Evolutionary conservation across 495 filamentous ascomycete species (phyloP), one percentile per base, ranked within the genome.

Genomic region (Aspergillus carlsbadensis): DNA sequence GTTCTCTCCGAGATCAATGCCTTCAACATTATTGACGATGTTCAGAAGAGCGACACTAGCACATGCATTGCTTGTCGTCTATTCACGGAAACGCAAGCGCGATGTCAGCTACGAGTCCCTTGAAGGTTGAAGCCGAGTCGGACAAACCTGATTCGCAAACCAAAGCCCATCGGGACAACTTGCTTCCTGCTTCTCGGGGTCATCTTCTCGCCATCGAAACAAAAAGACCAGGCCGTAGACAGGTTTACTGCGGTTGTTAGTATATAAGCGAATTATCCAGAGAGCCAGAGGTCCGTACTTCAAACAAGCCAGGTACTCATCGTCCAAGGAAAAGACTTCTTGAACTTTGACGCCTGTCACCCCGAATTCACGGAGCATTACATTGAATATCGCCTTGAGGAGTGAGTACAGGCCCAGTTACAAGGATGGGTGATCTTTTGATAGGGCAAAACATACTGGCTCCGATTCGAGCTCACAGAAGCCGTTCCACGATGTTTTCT

Each of bases 391-490:
- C 29, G 83, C 86, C 89, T 92, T 33, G 13, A 22, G 17, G 15
- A 21, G 33, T 41, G 15, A 48, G 34, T 41, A 39, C 35, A 31
- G 8, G 6, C 11, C 15, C n/a, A 6, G 6, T 18, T 21, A 17
- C 18, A 33, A 15, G 8, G 37, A 29, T 29, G 26, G 26, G 26
- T 29, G 26, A 29, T 29, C 26, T 3, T 29, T 29, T 10, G 21
- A 35, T 11, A 40, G 18, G 17, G 13, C 14, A 18, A 46, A 40
- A 34, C 82, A 67, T 72, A 92, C 91, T 2, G 94, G 94, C 52
- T 98, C 92, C 0, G 90, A 95, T 68, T 96, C 91, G 35, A 97
- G 78, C 64, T 96, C 92, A 42, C 86, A 87, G 79, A 91, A 98
- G 21, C 91, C 91, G 57, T 81, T 80, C 87, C 87, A 90, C 8